Base-by-base conservation (phyloP, 108 stramenopile species). In the Stephanodiscus triporus region DNA sequence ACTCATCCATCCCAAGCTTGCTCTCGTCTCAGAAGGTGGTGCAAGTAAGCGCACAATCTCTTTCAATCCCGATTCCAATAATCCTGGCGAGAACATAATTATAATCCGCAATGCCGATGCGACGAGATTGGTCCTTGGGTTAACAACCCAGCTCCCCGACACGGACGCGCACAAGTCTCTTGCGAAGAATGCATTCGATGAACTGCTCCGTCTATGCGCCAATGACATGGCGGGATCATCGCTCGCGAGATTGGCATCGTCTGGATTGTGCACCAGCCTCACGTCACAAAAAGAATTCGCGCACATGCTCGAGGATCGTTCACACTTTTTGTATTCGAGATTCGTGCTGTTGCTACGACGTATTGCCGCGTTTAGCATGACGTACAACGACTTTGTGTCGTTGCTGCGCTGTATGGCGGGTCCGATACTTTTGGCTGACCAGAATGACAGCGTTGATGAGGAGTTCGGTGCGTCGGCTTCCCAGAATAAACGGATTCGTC, bases 361-460 rank as follows among this genome's bases (percentile, higher is more conserved):
- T 17, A 78, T 95, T 47, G 90, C 94, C 49, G 82, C 91, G 26
- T 91, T 91, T 64, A 84, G 86, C 67, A 94, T 93, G 92, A 87
- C 92, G 2, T 87, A 92, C 77, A 88, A 73, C 30, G 95, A 96
- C 72, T 96, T 96, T 71, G 87, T 92, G 19, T 88, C 88, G 16
- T 72, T 92, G 24, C 54, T 96, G 26, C 73, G 92, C 19, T 89
- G 87, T 30, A 81, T 89, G 55, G 90, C 87, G 37, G 87, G 90
- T 20, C 92, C 95, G 9, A 65, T 93, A 20, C 81, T 94, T 9
- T 65, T 75, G 16, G 87, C 84, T 16, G 79, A 85, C 23, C 77
- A 81, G 54, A 30, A 66, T 16, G 83, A 89, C 56, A 65, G 23
- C 16, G 72, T 70, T 17, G 67, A 79, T 42, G 42, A 60, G 23